Evolutionary conservation across 169 alveolate species (phyloP), one percentile per base, ranked within the genome.

Genomic region (Eimeria acervulina): DNA sequence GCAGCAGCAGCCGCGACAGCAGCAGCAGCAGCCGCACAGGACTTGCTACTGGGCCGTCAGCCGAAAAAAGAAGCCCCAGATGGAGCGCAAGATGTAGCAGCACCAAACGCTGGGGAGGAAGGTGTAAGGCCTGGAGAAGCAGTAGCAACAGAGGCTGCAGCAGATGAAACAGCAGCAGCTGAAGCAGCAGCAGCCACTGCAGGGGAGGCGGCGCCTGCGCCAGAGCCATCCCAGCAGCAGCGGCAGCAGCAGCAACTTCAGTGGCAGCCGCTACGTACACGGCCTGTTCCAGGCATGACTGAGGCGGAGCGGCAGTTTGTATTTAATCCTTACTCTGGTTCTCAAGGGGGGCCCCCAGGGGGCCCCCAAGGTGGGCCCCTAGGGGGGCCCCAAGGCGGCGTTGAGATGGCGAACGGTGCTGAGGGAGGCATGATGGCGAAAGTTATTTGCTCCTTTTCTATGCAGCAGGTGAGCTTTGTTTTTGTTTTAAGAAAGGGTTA

Each of bases 221-320:
- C 5, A n/a, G 61, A 10, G 51, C 88, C 6, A 52, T 36, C 31
- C 10, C 88, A 78, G 55, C 88, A 78, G 66, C 88, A 78, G 66
- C 88, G 38, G 66, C 88, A 78, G 55, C 88, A 38, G 88, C 88
- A 78, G 55, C 88, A 78, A 28, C 55, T 36, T 10, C 55, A 31
- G 88, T 78, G 88, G 88, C 88, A 78, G 88, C 88, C 88, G 61
- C 88, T 78, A 28, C 31, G 88, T 47, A 7, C 61, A 15, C 88
- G 88, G 33, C 61, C 88, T 12, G 88, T 78, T 17, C 88, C 88
- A 10, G 63, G 63, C 4, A 17, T 78, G 38, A 78, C 88, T 10
- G 88, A 78, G 38, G 55, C 51, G 10, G 88, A 78, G 88, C 88
- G 38, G 31, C 88, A 78, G 88, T 36, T 78, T 78, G 61, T 78